These are phyloP conservation scores for Bryopsis sp. DNA, from an alignment of 139 green algal species.

Conservation along the genomic window DNA sequence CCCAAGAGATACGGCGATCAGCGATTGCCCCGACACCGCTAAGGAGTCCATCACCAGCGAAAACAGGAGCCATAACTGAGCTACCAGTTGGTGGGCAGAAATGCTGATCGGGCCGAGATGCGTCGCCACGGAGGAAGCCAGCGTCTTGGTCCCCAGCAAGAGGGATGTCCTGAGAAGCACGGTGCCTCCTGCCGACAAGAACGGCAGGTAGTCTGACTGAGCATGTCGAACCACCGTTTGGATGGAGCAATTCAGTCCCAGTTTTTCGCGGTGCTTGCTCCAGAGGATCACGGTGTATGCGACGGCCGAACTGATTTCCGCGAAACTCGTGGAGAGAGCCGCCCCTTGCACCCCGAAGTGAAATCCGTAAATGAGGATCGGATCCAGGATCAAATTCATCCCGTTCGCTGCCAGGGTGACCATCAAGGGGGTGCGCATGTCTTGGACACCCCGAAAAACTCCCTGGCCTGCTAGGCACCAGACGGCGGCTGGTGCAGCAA, in stretches of 20 bases:
- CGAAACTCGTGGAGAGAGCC: constrained; percentile 49
- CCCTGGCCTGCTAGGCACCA: constrained; percentile 54
- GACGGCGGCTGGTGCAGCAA: constrained; percentile 52
- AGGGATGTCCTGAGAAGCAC: constrained; percentile 54
- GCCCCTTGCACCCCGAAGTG: constrained; percentile 53
- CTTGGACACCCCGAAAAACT: constrained; percentile 56
- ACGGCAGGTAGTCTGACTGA: constrained; percentile 25
- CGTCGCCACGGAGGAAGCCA: constrained; percentile 50
- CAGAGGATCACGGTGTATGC: constrained; percentile 9
- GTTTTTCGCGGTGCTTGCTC: not conserved
- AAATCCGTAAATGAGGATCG: constrained; percentile 55
- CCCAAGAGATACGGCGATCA: constrained; percentile 52
- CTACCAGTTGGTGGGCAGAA: constrained; percentile 47
- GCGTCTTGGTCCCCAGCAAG: constrained; percentile 60
- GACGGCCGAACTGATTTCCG: constrained; percentile 31
- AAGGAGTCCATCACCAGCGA: constrained; percentile 56
- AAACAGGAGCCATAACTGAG: constrained; percentile 64
- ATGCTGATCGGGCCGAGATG: constrained; percentile 46
- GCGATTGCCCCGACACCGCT: constrained; percentile 52
- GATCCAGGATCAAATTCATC: constrained; percentile 57
- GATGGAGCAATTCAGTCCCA: constrained; percentile 14
- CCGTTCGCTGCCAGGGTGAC: constrained; percentile 50
- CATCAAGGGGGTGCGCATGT: constrained; percentile 60
- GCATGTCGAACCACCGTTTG: not conserved
- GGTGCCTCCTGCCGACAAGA: constrained; percentile 40